phyloP scores from a whole-genome alignment of 352 stramenopile species.

The Globisporangium canariense region DNA sequence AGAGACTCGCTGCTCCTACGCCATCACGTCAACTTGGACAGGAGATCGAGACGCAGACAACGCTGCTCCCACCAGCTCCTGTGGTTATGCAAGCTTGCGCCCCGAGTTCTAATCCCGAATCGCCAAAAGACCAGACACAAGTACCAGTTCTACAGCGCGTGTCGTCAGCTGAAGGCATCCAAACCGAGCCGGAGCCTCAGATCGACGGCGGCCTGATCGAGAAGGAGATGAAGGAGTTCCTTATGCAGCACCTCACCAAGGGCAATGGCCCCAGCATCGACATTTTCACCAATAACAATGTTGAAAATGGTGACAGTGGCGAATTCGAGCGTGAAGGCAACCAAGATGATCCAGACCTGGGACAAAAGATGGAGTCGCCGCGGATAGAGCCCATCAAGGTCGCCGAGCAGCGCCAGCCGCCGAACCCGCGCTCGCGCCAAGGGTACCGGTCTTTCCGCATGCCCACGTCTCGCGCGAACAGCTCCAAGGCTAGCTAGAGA shows the following conservation, averaged over 20 bases:
- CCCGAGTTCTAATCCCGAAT: not conserved
- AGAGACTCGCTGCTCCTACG: not conserved
- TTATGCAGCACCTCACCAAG: constrained; percentile 29
- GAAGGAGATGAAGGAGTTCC: constrained; percentile 56
- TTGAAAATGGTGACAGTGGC: not conserved
- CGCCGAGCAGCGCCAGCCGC: constrained; percentile 45
- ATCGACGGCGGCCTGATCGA: constrained; percentile 36
- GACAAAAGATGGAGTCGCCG: constrained; percentile 33
- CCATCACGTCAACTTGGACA: constrained; percentile 9
- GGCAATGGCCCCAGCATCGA: not conserved
- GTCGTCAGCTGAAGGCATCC: not conserved
- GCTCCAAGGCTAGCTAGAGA: constrained; percentile 5
- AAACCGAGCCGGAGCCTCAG: constrained; percentile 20
- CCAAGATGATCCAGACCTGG: constrained; percentile 21
- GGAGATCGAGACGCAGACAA: constrained; percentile 54
- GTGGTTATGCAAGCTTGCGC: constrained; percentile 11
- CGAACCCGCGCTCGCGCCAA: constrained; percentile 38
- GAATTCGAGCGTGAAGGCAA: not conserved
- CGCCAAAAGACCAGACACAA: not conserved
- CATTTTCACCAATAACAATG: not conserved
- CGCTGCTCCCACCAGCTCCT: constrained; percentile 29
- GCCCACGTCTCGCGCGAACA: constrained; percentile 22
- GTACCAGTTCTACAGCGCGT: not conserved
- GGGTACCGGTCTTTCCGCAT: constrained; percentile 57
- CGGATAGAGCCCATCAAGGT: constrained; percentile 41